Conservation (phyloP, 768 basidiomycete species). For the Clavaria fumosa region DNA sequence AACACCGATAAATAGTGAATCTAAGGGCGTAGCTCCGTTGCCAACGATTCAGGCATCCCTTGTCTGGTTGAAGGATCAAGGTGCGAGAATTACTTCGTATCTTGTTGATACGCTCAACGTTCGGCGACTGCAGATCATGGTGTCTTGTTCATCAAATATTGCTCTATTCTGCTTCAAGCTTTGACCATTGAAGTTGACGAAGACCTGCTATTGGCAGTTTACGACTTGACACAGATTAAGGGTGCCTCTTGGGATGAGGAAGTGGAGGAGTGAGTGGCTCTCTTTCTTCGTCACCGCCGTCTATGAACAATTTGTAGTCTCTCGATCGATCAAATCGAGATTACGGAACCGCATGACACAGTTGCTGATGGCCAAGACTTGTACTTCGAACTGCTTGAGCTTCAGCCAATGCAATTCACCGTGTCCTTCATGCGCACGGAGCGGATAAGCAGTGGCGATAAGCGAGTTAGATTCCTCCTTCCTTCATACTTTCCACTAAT, state of each 20-base stretch:
- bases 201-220: slow-evolving; percentile 83
- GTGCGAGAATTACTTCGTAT: slow-evolving; percentile 22
- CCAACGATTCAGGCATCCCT: slow-evolving; percentile 84
- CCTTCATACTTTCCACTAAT: slow-evolving; percentile 5
- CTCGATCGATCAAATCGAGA: slow-evolving; percentile 55
- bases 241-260: slow-evolving; percentile 83
- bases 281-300: too few species aligned
- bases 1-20: slow-evolving; percentile 68
- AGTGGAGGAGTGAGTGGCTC: slow-evolving; percentile 57
- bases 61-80: slow-evolving; percentile 86
- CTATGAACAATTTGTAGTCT: slow-evolving; percentile 42
- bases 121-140: slow-evolving; percentile 62
- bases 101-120: not conserved
- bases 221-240: slow-evolving; percentile 83
- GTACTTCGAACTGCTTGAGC: slow-evolving; percentile 90
- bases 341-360: slow-evolving; percentile 56
- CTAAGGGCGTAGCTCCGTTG: slow-evolving; percentile 59
- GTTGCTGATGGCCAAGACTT: slow-evolving; percentile 60
- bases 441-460: slow-evolving; percentile 81
- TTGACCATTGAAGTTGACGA: slow-evolving; percentile 95
- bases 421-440: slow-evolving; percentile 98
- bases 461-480: slow-evolving; percentile 35
- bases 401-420: slow-evolving; percentile 86
- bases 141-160: slow-evolving; percentile 96
- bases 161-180: slow-evolving; percentile 84